A percentile compares a stretch with the other conserved stretches of the same genome.
Conservation (phyloP, 257 asterid species). For the Solanum bukasovii region DNA sequence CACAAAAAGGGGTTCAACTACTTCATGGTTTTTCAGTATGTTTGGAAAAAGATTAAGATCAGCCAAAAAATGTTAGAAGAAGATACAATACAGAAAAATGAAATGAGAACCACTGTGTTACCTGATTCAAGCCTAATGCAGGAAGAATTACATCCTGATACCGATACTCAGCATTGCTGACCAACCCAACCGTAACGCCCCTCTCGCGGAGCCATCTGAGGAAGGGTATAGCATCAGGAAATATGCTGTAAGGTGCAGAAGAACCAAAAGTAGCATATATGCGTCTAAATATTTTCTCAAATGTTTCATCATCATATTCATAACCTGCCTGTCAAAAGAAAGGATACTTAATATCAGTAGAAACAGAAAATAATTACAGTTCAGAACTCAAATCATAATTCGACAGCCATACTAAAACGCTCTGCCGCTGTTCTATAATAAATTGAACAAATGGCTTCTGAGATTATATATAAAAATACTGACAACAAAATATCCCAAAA, state of each 20-base stretch:
- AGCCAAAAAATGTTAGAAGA: not conserved
- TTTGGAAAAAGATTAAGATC: not conserved
- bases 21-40: not conserved
- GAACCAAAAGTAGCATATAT: slow-evolving; percentile 89
- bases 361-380: not conserved
- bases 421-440: not conserved
- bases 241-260: slow-evolving; percentile 73
- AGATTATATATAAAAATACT: not conserved
- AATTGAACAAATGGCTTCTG: not conserved
- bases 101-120: slow-evolving; percentile 2
- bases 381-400: not conserved
- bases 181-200: slow-evolving; percentile 69
- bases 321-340: slow-evolving; percentile 75
- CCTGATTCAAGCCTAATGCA: slow-evolving; percentile 81
- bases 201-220: slow-evolving; percentile 66
- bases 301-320: slow-evolving; percentile 86
- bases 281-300: slow-evolving; percentile 79
- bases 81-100: not conserved
- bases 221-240: slow-evolving; percentile 81
- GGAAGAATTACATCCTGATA: slow-evolving; percentile 93
- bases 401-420: not conserved
- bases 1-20: not conserved
- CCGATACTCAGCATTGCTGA: slow-evolving; percentile 92
- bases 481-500: not conserved
- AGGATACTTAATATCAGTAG: not conserved